These are phyloP conservation scores for Calonectria henricotiae DNA, from an alignment of 2,329 filamentous ascomycete species.

Conservation along the genomic window DNA sequence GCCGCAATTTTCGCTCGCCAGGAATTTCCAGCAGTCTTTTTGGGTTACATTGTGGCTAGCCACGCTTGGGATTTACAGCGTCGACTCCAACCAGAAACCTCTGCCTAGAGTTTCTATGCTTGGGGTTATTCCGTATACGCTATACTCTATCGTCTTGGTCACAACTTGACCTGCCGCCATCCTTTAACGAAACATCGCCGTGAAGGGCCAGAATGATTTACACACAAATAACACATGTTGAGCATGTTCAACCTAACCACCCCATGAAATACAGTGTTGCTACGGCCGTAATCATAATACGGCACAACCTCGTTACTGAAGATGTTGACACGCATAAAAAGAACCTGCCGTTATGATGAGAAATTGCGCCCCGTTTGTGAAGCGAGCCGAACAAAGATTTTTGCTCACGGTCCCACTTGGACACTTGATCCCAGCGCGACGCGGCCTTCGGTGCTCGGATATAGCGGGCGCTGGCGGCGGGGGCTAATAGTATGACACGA, in stretches of 20 bases:
- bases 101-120: background rate
- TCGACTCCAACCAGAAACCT: background rate
- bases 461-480: too few species aligned
- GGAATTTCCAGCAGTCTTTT: too few species aligned
- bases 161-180: too few species aligned
- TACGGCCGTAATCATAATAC: constrained; percentile 69
- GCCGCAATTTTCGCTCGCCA: too few species aligned
- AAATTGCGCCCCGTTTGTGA: constrained; percentile 75
- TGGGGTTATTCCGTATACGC: background rate
- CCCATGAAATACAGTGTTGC: constrained; percentile 72
- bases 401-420: background rate
- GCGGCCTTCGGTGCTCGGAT: background rate
- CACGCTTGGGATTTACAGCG: constrained; percentile 43
- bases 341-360: constrained; percentile 77
- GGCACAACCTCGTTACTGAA: constrained; percentile 68
- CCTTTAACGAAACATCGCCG: background rate
- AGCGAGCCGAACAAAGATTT: constrained; percentile 76
- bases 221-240: constrained; percentile 65
- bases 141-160: background rate
- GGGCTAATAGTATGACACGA: too few species aligned
- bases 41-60: constrained; percentile 62
- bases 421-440: constrained; percentile 16
- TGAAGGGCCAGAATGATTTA: background rate
- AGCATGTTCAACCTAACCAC: constrained; percentile 77
- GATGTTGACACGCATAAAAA: constrained; percentile 70